A percentile compares a stretch with the other conserved stretches of the same genome.
phyloP scores from a whole-genome alignment of 805 yeast species.

The Saccharomycopsis fibuligera region DNA sequence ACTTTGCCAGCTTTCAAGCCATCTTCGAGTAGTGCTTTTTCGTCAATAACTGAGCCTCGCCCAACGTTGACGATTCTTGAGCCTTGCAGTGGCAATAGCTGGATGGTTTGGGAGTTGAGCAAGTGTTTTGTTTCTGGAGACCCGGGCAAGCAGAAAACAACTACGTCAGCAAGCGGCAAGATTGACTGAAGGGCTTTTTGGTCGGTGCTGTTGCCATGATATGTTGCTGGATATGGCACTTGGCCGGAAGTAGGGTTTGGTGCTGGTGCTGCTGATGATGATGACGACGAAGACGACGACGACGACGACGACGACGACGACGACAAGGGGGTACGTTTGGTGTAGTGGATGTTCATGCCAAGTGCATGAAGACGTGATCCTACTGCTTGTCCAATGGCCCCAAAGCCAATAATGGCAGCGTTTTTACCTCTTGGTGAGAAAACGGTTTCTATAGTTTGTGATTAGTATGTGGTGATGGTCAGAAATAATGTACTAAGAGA shows the following conservation, averaged over 20 bases:
- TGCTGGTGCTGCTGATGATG: too few relatives aligned
- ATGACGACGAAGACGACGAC: too few relatives aligned
- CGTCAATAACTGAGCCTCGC: slow-evolving; percentile 50
- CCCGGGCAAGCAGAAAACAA: slow-evolving; percentile 54
- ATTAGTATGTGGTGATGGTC: too few relatives aligned
- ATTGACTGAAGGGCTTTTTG: slow-evolving; percentile 31
- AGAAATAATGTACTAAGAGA: too few relatives aligned
- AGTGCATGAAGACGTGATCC: slow-evolving; percentile 43
- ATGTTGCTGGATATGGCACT: slow-evolving; percentile 33
- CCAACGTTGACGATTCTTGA: slow-evolving; percentile 53
- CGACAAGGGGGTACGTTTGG: slow-evolving; percentile 39
- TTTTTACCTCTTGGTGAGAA: slow-evolving; percentile 44
- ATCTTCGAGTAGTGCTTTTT: slow-evolving; percentile 38
- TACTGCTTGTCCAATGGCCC: slow-evolving; percentile 51
- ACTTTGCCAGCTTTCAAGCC: slow-evolving; percentile 40
- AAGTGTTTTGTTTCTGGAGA: slow-evolving; percentile 45
- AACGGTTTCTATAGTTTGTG: too few relatives aligned
- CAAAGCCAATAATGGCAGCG: slow-evolving; percentile 55
- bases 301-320: too few relatives aligned
- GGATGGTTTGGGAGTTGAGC: slow-evolving; percentile 37
- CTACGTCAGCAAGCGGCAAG: slow-evolving; percentile 39
- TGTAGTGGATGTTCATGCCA: slow-evolving; percentile 55
- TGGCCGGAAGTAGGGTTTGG: slow-evolving; percentile 24
- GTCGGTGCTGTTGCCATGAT: slow-evolving; percentile 29
- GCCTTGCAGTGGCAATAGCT: slow-evolving; percentile 31